A percentile compares a stretch with the other conserved stretches of the same genome.
Evolutionary conservation across 2,329 filamentous ascomycete genomes (phyloP).

Genomic region (Fusarium haematococcum): DNA sequence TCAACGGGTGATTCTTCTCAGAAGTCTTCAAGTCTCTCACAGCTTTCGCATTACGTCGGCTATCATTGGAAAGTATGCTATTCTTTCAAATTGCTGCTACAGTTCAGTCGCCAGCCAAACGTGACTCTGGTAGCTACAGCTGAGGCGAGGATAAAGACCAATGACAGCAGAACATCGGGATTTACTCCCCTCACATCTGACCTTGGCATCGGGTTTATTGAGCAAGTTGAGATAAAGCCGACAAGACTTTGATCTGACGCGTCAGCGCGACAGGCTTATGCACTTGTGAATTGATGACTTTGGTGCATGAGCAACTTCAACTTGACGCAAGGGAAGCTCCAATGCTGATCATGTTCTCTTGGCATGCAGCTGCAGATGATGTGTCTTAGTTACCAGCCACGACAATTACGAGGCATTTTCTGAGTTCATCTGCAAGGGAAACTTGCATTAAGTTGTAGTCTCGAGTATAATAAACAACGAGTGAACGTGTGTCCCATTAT

Average conservation of each 20-base stretch:
- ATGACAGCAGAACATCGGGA: neutral
- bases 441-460: neutral
- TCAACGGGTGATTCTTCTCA: neutral
- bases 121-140: neutral
- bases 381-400: neutral
- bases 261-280: neutral
- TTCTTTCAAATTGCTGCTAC: neutral
- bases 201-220: neutral
- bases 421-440: neutral
- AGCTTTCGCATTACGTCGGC: neutral
- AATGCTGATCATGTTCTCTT: neutral
- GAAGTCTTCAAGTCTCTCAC: neutral
- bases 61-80: neutral
- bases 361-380: neutral
- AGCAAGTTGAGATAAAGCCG: neutral
- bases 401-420: neutral
- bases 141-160: neutral
- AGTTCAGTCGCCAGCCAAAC: neutral
- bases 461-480: neutral
- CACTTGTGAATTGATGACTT: neutral
- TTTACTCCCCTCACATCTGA: neutral
- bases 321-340: neutral
- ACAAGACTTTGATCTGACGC: neutral
- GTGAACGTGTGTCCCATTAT: neutral
- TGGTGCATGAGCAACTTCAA: neutral